These are phyloP conservation scores for Amoebophrya sp. DNA, from an alignment of 169 alveolate genomes.

Conservation along the genomic window DNA sequence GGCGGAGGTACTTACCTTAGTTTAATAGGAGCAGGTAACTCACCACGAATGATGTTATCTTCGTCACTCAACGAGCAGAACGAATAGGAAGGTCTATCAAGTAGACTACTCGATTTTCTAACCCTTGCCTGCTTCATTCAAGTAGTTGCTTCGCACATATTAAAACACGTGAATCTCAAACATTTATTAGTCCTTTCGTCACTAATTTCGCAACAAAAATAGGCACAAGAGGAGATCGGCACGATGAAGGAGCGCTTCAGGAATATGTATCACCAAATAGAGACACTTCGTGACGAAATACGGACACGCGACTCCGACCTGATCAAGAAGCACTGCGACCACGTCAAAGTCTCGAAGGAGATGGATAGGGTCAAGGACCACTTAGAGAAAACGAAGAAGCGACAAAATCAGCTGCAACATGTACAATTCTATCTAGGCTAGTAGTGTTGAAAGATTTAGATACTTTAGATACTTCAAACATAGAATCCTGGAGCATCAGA, in stretches of 20 bases:
- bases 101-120: too few relatives aligned
- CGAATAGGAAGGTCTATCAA: too few relatives aligned
- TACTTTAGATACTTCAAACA: too few relatives aligned
- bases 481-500: too few relatives aligned
- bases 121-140: too few relatives aligned
- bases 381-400: neutral
- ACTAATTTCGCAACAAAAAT: neutral
- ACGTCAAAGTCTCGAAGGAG: neutral
- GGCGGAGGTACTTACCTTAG: neutral
- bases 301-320: neutral
- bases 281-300: neutral
- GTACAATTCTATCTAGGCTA: too few relatives aligned
- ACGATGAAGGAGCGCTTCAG: neutral
- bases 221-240: conserved; percentile 20
- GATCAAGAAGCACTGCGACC: conserved; percentile 23
- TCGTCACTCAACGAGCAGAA: too few relatives aligned
- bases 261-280: neutral
- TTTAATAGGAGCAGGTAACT: too few relatives aligned
- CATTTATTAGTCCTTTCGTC: neutral
- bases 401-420: neutral
- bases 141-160: too few relatives aligned
- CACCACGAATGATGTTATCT: too few relatives aligned
- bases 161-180: too few relatives aligned
- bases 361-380: neutral
- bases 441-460: too few relatives aligned